Conservation (phyloP, 2,329 filamentous ascomycete genomes). For the Davidsoniella neocaledoniae region DNA sequence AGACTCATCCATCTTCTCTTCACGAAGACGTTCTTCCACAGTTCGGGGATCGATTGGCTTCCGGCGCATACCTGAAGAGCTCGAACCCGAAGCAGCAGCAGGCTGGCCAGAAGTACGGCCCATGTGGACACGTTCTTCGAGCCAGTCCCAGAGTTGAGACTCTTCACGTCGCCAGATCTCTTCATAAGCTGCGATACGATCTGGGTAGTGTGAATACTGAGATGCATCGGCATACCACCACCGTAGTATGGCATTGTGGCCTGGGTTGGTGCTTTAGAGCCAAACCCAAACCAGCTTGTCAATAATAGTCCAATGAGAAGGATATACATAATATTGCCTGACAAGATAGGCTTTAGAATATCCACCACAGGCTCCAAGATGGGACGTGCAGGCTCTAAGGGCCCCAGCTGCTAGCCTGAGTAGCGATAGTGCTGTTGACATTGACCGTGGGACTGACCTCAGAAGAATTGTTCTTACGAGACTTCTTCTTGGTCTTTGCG, state of each 20-base stretch:
- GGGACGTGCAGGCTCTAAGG: conserved; percentile 60
- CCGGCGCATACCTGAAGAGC: conserved; percentile 16
- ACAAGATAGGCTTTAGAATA: conserved; percentile 54
- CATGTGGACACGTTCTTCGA: conserved; percentile 70
- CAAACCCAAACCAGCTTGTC: conserved; percentile 55
- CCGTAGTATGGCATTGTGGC: conserved; percentile 16
- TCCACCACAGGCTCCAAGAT: conserved; percentile 54
- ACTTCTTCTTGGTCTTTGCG: conserved; percentile 45
- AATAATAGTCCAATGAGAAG: conserved; percentile 58
- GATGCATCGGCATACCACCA: conserved; percentile 16
- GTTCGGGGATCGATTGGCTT: conserved; percentile 38
- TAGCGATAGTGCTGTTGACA: conserved; percentile 14
- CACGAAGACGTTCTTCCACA: conserved; percentile 40
- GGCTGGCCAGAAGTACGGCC: conserved; percentile 32
- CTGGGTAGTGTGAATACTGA: conserved; percentile 32
- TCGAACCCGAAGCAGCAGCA: conserved; percentile 17
- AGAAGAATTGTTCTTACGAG: conserved; percentile 32
- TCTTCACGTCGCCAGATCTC: conserved; percentile 85
- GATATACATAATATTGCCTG: conserved; percentile 60
- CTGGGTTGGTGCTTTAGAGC: conserved; percentile 25
- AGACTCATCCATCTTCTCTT: conserved; percentile 49
- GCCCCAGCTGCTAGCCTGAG: conserved; percentile 48
- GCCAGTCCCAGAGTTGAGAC: conserved; percentile 80
- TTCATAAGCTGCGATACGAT: conserved; percentile 70
- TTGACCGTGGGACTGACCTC: conserved; percentile 23